Conservation (phyloP, 129 eudicot species). For the Solidago caesia region DNA sequence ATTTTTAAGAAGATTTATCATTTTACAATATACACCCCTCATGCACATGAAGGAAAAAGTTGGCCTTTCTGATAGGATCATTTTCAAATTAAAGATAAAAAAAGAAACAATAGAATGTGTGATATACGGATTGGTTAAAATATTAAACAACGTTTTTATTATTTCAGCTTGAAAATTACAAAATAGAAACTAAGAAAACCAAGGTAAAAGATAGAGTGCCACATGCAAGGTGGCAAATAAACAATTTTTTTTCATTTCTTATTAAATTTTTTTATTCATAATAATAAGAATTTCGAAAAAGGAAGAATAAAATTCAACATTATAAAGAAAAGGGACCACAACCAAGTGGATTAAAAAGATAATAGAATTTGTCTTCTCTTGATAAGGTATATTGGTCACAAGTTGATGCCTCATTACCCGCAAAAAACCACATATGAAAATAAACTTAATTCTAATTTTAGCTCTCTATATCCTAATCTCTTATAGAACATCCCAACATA, state of each 20-base stretch:
- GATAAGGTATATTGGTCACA: constrained; percentile 30
- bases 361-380: constrained; percentile 30
- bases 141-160: neutral
- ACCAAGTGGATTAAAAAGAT: constrained; percentile 33
- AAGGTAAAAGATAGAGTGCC: neutral
- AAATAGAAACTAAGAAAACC: neutral
- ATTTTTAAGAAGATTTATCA: too few species aligned
- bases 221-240: constrained; percentile 37
- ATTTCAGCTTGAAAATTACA: neutral
- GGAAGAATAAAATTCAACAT: constrained; percentile 12
- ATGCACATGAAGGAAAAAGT: too few species aligned
- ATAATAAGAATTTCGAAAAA: neutral
- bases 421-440: neutral
- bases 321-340: constrained; percentile 25
- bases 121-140: neutral
- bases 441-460: neutral
- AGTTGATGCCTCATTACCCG: constrained; percentile 14
- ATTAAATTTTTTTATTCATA: neutral
- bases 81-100: neutral
- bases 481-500: neutral
- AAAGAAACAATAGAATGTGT: neutral
- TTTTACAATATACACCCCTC: too few species aligned
- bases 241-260: neutral
- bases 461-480: neutral
- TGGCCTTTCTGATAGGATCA: neutral